Evolutionary conservation across 371 early-diverging fungal genomes (phyloP).

Genomic region (Chytridium lagenaria): DNA sequence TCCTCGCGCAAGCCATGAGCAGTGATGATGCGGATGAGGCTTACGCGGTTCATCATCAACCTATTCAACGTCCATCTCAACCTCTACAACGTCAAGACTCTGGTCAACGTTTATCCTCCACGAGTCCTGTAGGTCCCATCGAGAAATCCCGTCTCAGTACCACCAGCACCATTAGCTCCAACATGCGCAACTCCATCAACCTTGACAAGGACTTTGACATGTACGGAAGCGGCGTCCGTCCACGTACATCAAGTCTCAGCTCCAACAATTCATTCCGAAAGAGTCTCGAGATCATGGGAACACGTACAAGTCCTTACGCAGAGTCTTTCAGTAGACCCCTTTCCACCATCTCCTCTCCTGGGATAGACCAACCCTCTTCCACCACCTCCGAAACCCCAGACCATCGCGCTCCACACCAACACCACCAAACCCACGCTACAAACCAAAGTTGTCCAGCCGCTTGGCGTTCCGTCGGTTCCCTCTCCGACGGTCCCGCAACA

Average conservation of each 20-base stretch:
- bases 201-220: constrained; percentile 14
- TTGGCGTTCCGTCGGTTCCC: constrained; percentile 11
- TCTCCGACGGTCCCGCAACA: not conserved
- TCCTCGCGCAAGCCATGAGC: constrained; percentile 4
- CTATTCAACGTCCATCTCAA: too few species aligned
- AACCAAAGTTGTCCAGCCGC: not conserved
- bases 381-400: not conserved
- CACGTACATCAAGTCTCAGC: constrained; percentile 6
- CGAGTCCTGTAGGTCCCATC: not conserved
- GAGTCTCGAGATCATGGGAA: not conserved
- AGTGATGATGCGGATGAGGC: not conserved
- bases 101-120: not conserved
- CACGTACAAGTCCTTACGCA: too few species aligned
- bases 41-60: not conserved
- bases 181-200: constrained; percentile 10
- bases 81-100: not conserved
- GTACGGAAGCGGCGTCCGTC: not conserved
- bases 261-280: constrained; percentile 11
- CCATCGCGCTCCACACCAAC: not conserved
- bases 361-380: not conserved
- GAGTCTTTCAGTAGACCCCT: too few species aligned
- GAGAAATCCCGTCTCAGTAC: not conserved
- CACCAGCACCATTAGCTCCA: not conserved
- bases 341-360: not conserved
- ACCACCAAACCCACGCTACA: not conserved